Conservation (phyloP, 2,329 filamentous ascomycete genomes). For the Colletotrichum sp. region DNA sequence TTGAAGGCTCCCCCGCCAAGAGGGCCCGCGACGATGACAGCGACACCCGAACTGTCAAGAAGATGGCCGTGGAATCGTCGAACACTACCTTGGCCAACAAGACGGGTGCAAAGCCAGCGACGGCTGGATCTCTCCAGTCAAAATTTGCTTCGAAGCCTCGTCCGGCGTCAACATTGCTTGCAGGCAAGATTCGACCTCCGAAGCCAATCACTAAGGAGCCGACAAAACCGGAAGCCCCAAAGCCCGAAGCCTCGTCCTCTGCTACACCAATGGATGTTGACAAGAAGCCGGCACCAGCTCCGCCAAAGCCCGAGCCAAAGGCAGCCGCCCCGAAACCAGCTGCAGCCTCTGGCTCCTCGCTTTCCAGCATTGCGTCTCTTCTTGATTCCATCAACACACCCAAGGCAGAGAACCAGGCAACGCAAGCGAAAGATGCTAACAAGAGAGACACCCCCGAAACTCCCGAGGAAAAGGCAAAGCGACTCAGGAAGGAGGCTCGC, state of each 20-base stretch:
- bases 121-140: constrained; percentile 29
- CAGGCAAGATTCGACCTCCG: constrained; percentile 52
- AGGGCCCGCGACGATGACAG: constrained; percentile 44
- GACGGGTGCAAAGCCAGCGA: constrained; percentile 37
- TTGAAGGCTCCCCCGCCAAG: constrained; percentile 36
- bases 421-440: constrained; percentile 49
- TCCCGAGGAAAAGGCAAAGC: constrained; percentile 68
- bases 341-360: constrained; percentile 36
- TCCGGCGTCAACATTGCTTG: constrained; percentile 39
- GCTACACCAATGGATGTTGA: constrained; percentile 19
- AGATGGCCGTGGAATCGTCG: constrained; percentile 45
- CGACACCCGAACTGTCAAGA: constrained; percentile 45
- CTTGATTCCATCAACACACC: constrained; percentile 55
- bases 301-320: constrained; percentile 29
- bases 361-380: constrained; percentile 59
- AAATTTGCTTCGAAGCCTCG: constrained; percentile 32
- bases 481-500: constrained; percentile 75
- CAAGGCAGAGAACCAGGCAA: constrained; percentile 52
- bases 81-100: constrained; percentile 44
- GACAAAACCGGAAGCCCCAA: constrained; percentile 24
- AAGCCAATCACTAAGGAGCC: constrained; percentile 34
- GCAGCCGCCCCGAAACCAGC: constrained; percentile 30
- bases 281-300: constrained; percentile 21
- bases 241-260: constrained; percentile 15
- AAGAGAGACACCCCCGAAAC: constrained; percentile 62